phyloP scores from a whole-genome alignment of 805 yeast genomes.

The Hanseniaspora jakobsenii region DNA sequence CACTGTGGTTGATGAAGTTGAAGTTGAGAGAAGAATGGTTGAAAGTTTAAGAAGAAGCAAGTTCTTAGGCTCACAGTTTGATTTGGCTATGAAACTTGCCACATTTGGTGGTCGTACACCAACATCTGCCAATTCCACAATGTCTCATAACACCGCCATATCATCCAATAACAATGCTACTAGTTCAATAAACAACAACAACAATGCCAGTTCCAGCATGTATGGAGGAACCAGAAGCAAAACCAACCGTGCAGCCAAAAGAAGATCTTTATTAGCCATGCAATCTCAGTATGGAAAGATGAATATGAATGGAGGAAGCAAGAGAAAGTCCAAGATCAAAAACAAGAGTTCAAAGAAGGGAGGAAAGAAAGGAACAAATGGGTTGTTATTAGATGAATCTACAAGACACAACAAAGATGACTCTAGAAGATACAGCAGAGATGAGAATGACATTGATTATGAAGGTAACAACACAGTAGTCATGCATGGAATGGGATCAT shows the following conservation, averaged over 20 bases:
- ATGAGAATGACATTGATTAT: too few relatives aligned
- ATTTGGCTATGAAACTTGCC: constrained; percentile 15
- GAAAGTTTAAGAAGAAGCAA: constrained; percentile 36
- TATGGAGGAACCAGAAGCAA: too few relatives aligned
- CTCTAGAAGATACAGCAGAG: too few relatives aligned
- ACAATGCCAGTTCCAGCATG: too few relatives aligned
- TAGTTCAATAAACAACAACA: too few relatives aligned
- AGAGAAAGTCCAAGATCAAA: constrained; percentile 11
- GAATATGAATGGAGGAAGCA: constrained; percentile 16
- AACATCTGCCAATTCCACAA: background rate
- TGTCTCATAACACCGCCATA: too few relatives aligned
- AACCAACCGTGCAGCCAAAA: constrained; percentile 12
- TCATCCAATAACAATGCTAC: too few relatives aligned
- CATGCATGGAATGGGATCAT: too few relatives aligned
- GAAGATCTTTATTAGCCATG: constrained; percentile 20
- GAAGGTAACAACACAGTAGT: background rate
- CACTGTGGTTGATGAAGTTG: constrained; percentile 17
- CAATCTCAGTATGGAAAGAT: constrained; percentile 28
- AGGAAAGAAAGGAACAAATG: too few relatives aligned
- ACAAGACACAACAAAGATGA: constrained; percentile 8
- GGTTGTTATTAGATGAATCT: background rate
- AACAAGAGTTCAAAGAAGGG: too few relatives aligned
- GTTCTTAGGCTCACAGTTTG: constrained; percentile 31
- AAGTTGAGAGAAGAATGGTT: constrained; percentile 26
- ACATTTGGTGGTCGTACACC: too few relatives aligned